These are phyloP conservation scores for Fusarium circinatum DNA, from an alignment of 2,329 filamentous ascomycete genomes.

Conservation along the genomic window DNA sequence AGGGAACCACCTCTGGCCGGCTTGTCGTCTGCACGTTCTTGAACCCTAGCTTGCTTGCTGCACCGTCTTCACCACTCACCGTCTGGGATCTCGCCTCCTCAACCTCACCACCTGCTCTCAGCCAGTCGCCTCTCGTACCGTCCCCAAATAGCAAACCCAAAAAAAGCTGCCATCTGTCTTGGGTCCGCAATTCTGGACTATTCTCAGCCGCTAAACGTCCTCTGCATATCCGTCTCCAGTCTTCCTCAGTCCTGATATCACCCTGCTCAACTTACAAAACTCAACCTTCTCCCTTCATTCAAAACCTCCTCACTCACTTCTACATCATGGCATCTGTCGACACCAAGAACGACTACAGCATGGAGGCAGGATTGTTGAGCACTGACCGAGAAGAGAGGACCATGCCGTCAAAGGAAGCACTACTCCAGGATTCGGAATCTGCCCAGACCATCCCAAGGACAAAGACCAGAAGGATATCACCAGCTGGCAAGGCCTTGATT, in stretches of 20 bases:
- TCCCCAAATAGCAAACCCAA: slow-evolving; percentile 36
- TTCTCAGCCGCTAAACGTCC: slow-evolving; percentile 38
- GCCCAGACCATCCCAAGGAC: slow-evolving; percentile 24
- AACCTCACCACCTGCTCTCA: slow-evolving; percentile 31
- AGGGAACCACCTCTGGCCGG: slow-evolving; percentile 38
- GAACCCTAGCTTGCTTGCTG: slow-evolving; percentile 32
- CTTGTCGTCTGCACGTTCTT: slow-evolving; percentile 35
- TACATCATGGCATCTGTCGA: slow-evolving; percentile 36
- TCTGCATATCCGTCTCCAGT: slow-evolving; percentile 36
- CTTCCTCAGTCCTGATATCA: slow-evolving; percentile 34
- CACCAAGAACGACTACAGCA: slow-evolving; percentile 43
- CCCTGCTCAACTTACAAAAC: slow-evolving; percentile 41
- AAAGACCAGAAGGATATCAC: slow-evolving; percentile 32
- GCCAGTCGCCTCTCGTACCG: slow-evolving; percentile 40
- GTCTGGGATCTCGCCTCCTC: slow-evolving; percentile 33
- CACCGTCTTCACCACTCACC: slow-evolving; percentile 34
- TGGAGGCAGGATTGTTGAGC: slow-evolving; percentile 46
- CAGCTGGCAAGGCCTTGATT: slow-evolving; percentile 40
- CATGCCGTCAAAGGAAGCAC: slow-evolving; percentile 42
- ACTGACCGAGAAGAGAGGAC: slow-evolving; percentile 45
- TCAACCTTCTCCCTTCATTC: slow-evolving; percentile 28
- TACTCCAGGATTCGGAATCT: slow-evolving; percentile 40
- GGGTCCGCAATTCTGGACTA: slow-evolving; percentile 36
- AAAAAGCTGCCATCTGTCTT: slow-evolving; percentile 32
- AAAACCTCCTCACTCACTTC: slow-evolving; percentile 9